Percentiles rank a stretch among this genome's conserved stretches.
These are phyloP conservation scores for Verticillium zaregamsianum DNA, from an alignment of 2,329 filamentous ascomycete genomes.

Conservation along the genomic window DNA sequence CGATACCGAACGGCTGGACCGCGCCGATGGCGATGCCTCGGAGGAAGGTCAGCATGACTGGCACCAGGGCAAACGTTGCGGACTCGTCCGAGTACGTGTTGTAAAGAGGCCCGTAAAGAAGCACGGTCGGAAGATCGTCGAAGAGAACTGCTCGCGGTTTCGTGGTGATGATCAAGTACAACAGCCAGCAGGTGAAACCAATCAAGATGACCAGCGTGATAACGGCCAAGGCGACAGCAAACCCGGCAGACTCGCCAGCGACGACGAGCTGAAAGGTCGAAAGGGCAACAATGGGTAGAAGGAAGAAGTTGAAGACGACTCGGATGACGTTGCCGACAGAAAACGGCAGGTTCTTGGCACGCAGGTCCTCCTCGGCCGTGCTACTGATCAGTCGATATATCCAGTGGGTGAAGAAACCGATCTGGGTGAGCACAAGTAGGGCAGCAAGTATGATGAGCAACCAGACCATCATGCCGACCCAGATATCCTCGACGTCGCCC, in stretches of 20 bases:
- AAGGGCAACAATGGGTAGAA: slow-evolving; percentile 79
- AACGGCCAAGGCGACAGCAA: slow-evolving; percentile 69
- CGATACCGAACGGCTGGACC: slow-evolving; percentile 87
- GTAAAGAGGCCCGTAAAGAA: slow-evolving; percentile 89
- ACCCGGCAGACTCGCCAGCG: slow-evolving; percentile 61
- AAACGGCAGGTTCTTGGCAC: slow-evolving; percentile 89
- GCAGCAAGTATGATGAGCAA: slow-evolving; percentile 70
- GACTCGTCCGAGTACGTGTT: slow-evolving; percentile 97
- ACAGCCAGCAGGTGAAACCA: slow-evolving; percentile 71
- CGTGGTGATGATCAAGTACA: slow-evolving; percentile 74
- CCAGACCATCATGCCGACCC: slow-evolving; percentile 93
- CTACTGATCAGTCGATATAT: slow-evolving; percentile 66
- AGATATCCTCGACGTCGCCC: slow-evolving; percentile 71
- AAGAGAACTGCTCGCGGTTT: slow-evolving; percentile 84
- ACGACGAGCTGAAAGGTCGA: slow-evolving; percentile 91
- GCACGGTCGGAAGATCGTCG: slow-evolving; percentile 84
- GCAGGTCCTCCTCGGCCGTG: slow-evolving; percentile 78
- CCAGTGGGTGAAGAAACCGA: slow-evolving; percentile 75
- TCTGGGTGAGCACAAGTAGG: slow-evolving; percentile 66
- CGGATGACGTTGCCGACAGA: slow-evolving; percentile 74
- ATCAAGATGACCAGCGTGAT: slow-evolving; percentile 70
- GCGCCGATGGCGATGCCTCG: slow-evolving; percentile 89
- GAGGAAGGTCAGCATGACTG: slow-evolving; percentile 77
- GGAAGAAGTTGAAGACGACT: slow-evolving; percentile 87
- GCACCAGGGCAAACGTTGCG: slow-evolving; percentile 83